Conservation (phyloP, 345 rosid species). For the Populus deltoides region DNA sequence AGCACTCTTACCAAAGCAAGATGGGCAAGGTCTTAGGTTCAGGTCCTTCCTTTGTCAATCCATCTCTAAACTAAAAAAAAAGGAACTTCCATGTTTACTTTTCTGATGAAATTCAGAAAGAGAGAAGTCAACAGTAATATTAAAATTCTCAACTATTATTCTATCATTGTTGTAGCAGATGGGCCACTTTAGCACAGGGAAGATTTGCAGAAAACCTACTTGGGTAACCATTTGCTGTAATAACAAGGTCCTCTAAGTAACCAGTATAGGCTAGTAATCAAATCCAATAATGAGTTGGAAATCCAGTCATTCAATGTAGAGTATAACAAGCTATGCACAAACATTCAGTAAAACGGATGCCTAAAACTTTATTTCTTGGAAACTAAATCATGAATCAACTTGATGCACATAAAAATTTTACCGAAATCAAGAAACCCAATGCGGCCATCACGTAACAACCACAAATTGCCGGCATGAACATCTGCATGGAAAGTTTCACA, state of each 20-base stretch:
- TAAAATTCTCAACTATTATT: neutral
- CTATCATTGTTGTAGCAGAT: neutral
- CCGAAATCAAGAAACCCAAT: slow-evolving; percentile 98
- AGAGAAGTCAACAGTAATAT: too few species aligned
- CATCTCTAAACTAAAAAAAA: too few species aligned
- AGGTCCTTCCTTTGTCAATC: too few species aligned
- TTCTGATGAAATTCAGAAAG: too few species aligned
- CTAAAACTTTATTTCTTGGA: neutral
- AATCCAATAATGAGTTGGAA: neutral
- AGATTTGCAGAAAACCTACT: neutral
- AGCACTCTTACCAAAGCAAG: too few species aligned
- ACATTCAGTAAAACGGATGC: neutral
- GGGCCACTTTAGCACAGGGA: neutral
- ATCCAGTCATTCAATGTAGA: neutral
- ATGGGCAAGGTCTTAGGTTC: too few species aligned
- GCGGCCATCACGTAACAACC: slow-evolving; percentile 93
- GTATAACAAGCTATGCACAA: neutral
- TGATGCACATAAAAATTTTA: slow-evolving; percentile 17
- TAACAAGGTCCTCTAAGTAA: neutral
- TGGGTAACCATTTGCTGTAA: neutral
- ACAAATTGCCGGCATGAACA: slow-evolving; percentile 96
- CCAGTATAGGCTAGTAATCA: neutral
- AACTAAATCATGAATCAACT: neutral
- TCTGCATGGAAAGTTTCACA: slow-evolving; percentile 97
- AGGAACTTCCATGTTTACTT: too few species aligned